These are phyloP conservation scores for Ambrosia hybrid DNA, from an alignment of 140 eudicot species.

Conservation along the genomic window DNA sequence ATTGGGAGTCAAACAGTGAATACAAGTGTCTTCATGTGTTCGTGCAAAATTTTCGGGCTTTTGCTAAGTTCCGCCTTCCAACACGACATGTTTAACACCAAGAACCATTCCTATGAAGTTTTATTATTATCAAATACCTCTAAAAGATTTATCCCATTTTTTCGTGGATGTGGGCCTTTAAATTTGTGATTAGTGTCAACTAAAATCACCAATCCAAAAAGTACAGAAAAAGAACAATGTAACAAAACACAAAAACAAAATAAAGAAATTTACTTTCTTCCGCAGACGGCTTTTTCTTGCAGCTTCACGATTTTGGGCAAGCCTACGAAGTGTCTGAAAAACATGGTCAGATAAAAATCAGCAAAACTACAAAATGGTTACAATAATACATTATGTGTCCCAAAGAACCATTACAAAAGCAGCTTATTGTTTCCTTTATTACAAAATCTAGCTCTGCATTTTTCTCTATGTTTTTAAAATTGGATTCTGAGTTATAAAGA, in stretches of 20 bases:
- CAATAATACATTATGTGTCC: background rate
- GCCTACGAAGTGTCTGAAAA: conserved; percentile 89
- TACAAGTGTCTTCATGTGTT: too few species aligned
- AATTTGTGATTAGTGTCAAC: background rate
- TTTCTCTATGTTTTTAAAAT: background rate
- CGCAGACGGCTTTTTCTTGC: conserved; percentile 98
- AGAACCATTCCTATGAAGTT: too few species aligned
- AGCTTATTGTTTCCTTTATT: conserved; percentile 2
- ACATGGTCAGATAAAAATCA: conserved; percentile 7
- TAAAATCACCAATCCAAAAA: background rate
- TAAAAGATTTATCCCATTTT: too few species aligned
- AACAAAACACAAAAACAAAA: background rate
- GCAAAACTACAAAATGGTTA: conserved; percentile 3
- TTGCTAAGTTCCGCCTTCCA: too few species aligned
- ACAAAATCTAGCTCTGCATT: background rate
- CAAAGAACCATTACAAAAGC: background rate
- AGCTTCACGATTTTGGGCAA: conserved; percentile 99
- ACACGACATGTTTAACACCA: too few species aligned
- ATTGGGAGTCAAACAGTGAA: too few species aligned
- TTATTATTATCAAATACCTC: too few species aligned
- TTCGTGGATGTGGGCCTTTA: background rate
- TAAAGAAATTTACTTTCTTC: conserved; percentile 64
- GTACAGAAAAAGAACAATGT: background rate
- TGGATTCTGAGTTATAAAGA: background rate
- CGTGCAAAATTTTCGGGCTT: too few species aligned